A percentile compares a stretch with the other conserved stretches of the same genome.
Evolutionary conservation across 2,329 filamentous ascomycete genomes (phyloP).

Genomic region (Xylariaceae sp.): DNA sequence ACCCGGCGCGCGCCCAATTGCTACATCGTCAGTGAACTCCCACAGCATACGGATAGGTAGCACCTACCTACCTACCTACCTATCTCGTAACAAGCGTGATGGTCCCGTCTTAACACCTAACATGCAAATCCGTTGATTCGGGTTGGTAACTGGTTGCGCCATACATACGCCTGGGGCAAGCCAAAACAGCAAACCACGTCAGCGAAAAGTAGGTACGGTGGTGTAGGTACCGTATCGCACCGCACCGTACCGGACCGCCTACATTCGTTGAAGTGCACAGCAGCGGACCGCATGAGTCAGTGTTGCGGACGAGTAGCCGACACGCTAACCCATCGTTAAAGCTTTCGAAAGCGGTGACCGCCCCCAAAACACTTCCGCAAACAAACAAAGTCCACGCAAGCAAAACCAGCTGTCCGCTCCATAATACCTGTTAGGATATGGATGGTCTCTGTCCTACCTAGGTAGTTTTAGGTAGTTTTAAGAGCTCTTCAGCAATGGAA

Average conservation of each 20-base stretch:
- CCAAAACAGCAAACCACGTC: conserved; percentile 7
- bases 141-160: background rate
- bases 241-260: too few species aligned
- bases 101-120: background rate
- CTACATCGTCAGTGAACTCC: background rate
- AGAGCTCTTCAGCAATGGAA: background rate
- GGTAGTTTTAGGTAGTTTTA: background rate
- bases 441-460: background rate
- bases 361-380: background rate
- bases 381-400: background rate
- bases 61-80: too few species aligned
- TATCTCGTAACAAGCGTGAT: background rate
- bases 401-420: background rate
- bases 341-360: background rate
- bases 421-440: background rate
- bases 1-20: background rate
- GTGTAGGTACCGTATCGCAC: too few species aligned
- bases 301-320: conserved; percentile 2
- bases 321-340: conserved; percentile 2
- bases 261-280: background rate
- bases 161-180: background rate
- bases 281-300: conserved; percentile 16
- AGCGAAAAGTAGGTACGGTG: conserved; percentile 1
- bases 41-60: background rate
- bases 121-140: background rate